Base-by-base conservation (phyloP, 106 monocot genomes). In the Allium cepa region DNA sequence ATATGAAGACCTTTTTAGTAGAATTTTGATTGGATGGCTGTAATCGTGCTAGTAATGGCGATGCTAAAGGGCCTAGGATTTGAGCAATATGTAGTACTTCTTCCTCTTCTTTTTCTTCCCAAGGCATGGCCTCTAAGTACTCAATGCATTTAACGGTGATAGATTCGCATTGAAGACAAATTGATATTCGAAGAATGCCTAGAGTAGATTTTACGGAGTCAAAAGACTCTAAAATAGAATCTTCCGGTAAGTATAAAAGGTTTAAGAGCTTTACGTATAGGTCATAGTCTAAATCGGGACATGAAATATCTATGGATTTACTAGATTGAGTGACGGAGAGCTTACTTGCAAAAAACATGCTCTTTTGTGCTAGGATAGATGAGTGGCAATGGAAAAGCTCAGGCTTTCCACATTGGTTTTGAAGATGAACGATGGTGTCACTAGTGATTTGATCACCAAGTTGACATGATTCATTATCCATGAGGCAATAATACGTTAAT, bases 81-180 rank as follows among this genome's bases (percentile, higher is more conserved):
- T 76, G 81, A 65, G 77, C 70, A 46, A 84, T 61, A 58, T 77
- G 86, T 48, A 92, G 48, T 57, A 97, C 86, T 26, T 92, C 92
- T 51, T 97, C 96, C 74, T 97, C 96, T 68, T 97, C 96, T 27
- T 92, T 83, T 56, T 97, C 88, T 22, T 97, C 92, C 96, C 96
- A 97, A 48, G 91, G 86, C 14, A 92, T 80, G 66, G 96, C 91
- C 63, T 97, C 96, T 64, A 97, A 75, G 66, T 92, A 92, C 47
- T 77, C 79, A 16, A 86, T 69, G 72, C 96, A 92, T 59, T 82
- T 75, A 15, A 62, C 46, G 22, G 74, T 81, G 27, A 97, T 74
- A 15, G 69, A 59, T 51, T 84, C 70, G 63, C 96, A 97, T 14
- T 56, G 49, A 50, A 97, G 91, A 67, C 75, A 50, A 65, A 77